Conservation (phyloP, 2,329 filamentous ascomycete species). For the Fusarium caatingaense region DNA sequence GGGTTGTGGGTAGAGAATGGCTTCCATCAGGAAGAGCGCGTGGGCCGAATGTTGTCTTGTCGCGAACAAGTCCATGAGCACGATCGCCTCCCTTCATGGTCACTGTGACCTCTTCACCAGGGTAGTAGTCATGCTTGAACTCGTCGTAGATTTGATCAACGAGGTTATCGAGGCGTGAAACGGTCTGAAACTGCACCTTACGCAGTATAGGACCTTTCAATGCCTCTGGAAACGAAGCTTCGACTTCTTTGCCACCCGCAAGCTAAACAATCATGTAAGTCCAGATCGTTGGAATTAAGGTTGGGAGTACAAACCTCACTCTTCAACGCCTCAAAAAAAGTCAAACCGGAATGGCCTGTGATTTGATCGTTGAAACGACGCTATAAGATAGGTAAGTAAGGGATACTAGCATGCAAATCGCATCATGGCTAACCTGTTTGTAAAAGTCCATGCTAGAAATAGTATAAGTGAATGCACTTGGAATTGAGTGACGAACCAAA, state of each 20-base stretch:
- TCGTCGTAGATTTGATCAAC: conserved; percentile 77
- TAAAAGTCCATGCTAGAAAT: conserved; percentile 85
- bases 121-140: conserved; percentile 91
- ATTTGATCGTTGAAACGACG: conserved; percentile 95
- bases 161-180: conserved; percentile 87
- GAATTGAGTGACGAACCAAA: conserved; percentile 26
- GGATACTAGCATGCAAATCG: neutral
- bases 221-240: conserved; percentile 90
- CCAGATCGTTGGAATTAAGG: neutral
- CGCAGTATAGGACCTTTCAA: conserved; percentile 91
- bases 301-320: conserved; percentile 77
- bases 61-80: conserved; percentile 79
- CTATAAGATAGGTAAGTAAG: conserved; percentile 55
- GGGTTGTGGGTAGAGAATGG: conserved; percentile 75
- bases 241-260: conserved; percentile 86
- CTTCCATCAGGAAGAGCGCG: conserved; percentile 73
- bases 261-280: conserved; percentile 60
- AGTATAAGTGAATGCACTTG: conserved; percentile 27
- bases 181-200: conserved; percentile 89
- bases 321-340: conserved; percentile 90
- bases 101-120: conserved; percentile 84
- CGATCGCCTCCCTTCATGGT: conserved; percentile 75
- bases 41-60: conserved; percentile 82
- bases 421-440: conserved; percentile 73
- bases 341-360: conserved; percentile 89